Evolutionary conservation across 208 protist genomes (phyloP), one percentile per base, ranked within the genome.

Genomic region (Trypanosoma mega): DNA sequence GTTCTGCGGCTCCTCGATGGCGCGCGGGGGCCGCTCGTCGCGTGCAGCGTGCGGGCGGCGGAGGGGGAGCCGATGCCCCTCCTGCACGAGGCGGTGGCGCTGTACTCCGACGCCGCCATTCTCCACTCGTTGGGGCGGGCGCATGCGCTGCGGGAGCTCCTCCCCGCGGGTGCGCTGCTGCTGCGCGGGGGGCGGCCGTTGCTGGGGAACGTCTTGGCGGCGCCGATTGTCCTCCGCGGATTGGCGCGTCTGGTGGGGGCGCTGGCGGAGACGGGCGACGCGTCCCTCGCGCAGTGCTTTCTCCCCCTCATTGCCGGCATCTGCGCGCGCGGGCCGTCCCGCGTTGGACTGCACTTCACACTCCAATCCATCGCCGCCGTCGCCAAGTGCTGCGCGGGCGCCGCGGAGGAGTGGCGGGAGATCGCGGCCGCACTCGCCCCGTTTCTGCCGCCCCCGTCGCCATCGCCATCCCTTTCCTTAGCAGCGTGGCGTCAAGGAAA

Each of bases 201-300:
- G 43, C 63, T 90, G 24, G 9, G 29, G 6, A 74, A 90, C 39
- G 65, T 73, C n/a, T 70, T 80, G 43, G 66, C 69, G 5, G 47
- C 72, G 5, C 46, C 41, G 26, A 67, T 85, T 23, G 9, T 82
- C 12, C 60, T 84, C 27, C 45, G 31, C 0, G 74, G 66, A 33
- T 46, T 87, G 14, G 23, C 57, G 0, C 49, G 45, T 33, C 59
- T 85, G 18, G 54, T 71, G 33, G 23, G 55, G 2, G 23, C 23
- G 9, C 65, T 77, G 9, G 53, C 85, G 33, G 55, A 69, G 14
- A 66, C 57, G 20, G 77, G 83, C 18, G 83, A 90, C 45, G 47
- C 60, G 9, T 72, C 79, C n/a, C 56, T 87, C 20, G 83, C 79
- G 11, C 75, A 77, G 45, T 69, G 68, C 33, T 85, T 87, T 66